Evolutionary conservation across 805 yeast species (phyloP).

Genomic region (Candida golubevii): DNA sequence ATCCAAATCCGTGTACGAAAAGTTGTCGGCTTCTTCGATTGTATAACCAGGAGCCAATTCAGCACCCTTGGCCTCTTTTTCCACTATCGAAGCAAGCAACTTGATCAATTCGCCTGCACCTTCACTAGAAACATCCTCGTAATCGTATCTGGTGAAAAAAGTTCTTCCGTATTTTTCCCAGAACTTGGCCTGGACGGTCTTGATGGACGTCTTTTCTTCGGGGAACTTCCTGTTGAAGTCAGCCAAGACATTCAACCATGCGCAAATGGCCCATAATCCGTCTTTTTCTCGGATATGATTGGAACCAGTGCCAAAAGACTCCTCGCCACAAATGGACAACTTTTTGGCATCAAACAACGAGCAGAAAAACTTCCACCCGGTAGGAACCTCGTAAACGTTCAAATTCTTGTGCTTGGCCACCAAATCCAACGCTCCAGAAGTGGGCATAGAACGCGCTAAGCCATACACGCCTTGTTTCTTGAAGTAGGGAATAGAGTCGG

Average conservation of each 20-base stretch:
- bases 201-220: constrained; percentile 57
- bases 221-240: constrained; percentile 65
- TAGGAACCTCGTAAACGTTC: constrained; percentile 88
- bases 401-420: constrained; percentile 79
- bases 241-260: constrained; percentile 95
- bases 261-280: constrained; percentile 96
- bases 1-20: constrained; percentile 89
- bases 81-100: constrained; percentile 32
- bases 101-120: constrained; percentile 70
- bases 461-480: constrained; percentile 81
- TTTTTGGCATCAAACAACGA: constrained; percentile 90
- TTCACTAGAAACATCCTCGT: constrained; percentile 72
- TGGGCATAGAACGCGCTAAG: constrained; percentile 96
- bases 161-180: constrained; percentile 94
- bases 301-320: constrained; percentile 96
- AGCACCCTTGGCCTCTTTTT: constrained; percentile 40
- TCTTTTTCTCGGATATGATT: constrained; percentile 97
- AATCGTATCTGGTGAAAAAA: constrained; percentile 95
- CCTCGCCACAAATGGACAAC: constrained; percentile 96
- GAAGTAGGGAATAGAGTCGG: constrained; percentile 87
- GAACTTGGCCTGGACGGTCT: constrained; percentile 75
- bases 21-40: constrained; percentile 78
- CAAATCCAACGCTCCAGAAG: constrained; percentile 87
- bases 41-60: constrained; percentile 44
- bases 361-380: constrained; percentile 99